phyloP scores from a whole-genome alignment of 108 stramenopile genomes.

The Parmales sp. region DNA sequence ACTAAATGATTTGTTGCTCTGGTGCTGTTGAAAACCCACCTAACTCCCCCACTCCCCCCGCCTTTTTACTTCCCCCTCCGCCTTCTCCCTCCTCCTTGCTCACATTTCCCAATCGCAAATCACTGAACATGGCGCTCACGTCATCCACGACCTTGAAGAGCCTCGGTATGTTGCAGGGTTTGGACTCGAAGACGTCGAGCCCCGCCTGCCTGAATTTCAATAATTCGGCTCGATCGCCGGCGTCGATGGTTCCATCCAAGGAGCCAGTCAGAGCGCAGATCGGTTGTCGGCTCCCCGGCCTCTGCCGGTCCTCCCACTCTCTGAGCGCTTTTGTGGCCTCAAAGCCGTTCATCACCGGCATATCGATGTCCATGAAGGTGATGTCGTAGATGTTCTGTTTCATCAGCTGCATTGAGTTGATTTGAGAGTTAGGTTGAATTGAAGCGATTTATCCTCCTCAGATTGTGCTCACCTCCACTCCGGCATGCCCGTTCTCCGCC shows the following conservation, averaged over 20 bases:
- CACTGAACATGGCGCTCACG: slow-evolving; percentile 81
- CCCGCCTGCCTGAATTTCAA: slow-evolving; percentile 84
- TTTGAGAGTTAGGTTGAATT: too few relatives aligned
- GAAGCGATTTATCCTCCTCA: too few relatives aligned
- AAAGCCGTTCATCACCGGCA: slow-evolving; percentile 89
- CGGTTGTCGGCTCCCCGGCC: slow-evolving; percentile 74
- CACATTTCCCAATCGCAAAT: slow-evolving; percentile 73
- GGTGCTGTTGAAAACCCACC: too few relatives aligned
- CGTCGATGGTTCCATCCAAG: slow-evolving; percentile 70
- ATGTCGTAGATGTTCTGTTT: slow-evolving; percentile 79
- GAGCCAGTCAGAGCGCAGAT: slow-evolving; percentile 82
- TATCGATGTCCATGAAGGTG: slow-evolving; percentile 91
- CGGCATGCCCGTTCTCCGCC: slow-evolving; percentile 46
- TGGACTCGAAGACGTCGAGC: slow-evolving; percentile 80
- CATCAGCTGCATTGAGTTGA: slow-evolving; percentile 35
- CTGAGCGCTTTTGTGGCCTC: slow-evolving; percentile 70
- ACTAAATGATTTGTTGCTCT: background rate
- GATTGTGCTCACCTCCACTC: too few relatives aligned
- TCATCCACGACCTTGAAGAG: slow-evolving; percentile 84
- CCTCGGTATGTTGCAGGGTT: slow-evolving; percentile 75
- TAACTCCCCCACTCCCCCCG: too few relatives aligned
- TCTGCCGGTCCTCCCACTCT: slow-evolving; percentile 67
- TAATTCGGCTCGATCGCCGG: slow-evolving; percentile 66
- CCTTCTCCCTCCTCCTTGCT: background rate
- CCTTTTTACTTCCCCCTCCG: background rate